Conservation (phyloP, 2,329 filamentous ascomycete species). For the Aureobasidium sp. region DNA sequence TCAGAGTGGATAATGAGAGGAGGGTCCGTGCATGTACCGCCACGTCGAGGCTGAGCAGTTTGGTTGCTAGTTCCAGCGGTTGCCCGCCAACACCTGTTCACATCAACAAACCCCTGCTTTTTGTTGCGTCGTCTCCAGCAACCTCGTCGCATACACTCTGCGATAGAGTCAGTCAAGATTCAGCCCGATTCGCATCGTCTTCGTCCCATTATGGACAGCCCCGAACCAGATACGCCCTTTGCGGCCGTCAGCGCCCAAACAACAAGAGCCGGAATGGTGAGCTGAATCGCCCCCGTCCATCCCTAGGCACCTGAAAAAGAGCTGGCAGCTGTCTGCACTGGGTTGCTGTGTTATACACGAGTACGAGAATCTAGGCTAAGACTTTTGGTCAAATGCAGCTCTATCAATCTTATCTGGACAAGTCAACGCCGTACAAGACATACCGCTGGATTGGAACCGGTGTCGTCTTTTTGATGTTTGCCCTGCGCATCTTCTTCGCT, state of each 20-base stretch:
- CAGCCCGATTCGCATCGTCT: constrained; percentile 12
- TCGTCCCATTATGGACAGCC: constrained; percentile 63
- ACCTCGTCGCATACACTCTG: background rate
- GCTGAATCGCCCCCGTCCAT: constrained; percentile 23
- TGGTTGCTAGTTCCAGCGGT: background rate
- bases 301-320: background rate
- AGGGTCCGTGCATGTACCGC: background rate
- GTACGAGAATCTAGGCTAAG: background rate
- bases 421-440: constrained; percentile 78
- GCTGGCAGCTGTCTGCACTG: background rate
- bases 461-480: constrained; percentile 70
- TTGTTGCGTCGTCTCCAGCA: background rate
- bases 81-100: constrained; percentile 6
- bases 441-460: constrained; percentile 91
- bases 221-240: constrained; percentile 89
- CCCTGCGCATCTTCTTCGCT: constrained; percentile 78
- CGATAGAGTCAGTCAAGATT: constrained; percentile 4
- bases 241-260: constrained; percentile 83
- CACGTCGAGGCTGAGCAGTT: background rate
- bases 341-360: too few relatives aligned
- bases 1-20: background rate
- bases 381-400: constrained; percentile 50
- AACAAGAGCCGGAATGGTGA: constrained; percentile 63
- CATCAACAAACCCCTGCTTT: constrained; percentile 14
- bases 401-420: constrained; percentile 91